Evolutionary conservation across 2,329 filamentous ascomycete genomes (phyloP).

Genomic region (Hymenoscyphus linearis): DNA sequence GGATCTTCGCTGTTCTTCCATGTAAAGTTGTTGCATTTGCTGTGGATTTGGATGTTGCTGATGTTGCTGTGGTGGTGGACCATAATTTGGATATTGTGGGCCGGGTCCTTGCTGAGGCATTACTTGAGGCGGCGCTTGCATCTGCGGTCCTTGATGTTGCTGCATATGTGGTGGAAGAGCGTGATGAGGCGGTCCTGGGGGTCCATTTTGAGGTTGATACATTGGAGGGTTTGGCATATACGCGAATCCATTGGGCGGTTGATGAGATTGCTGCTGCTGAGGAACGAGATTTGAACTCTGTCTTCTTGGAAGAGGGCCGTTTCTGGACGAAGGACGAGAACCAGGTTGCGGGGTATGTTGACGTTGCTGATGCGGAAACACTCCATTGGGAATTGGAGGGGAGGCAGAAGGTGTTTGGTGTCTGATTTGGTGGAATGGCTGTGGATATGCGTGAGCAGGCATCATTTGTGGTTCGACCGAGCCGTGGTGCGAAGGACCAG

Average conservation of each 20-base stretch:
- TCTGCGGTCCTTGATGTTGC: conserved; percentile 27
- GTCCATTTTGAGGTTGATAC: conserved; percentile 61
- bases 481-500: conserved; percentile 48
- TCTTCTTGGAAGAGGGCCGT: conserved; percentile 73
- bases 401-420: conserved; percentile 81
- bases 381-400: conserved; percentile 67
- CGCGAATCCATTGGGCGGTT: conserved; percentile 66
- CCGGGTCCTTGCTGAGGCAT: conserved; percentile 35
- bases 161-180: conserved; percentile 37
- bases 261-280: conserved; percentile 59
- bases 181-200: conserved; percentile 22
- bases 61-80: conserved; percentile 27
- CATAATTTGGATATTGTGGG: conserved; percentile 40
- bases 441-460: conserved; percentile 61
- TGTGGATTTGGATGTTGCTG: conserved; percentile 36
- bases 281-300: conserved; percentile 68
- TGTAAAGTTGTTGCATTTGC: conserved; percentile 60
- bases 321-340: conserved; percentile 75
- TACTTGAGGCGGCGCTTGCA: conserved; percentile 19
- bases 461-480: conserved; percentile 53
- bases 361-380: conserved; percentile 42
- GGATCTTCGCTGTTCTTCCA: conserved; percentile 70
- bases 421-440: conserved; percentile 72
- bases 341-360: conserved; percentile 72
- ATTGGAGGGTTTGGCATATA: conserved; percentile 84